phyloP scores from a whole-genome alignment of 768 basidiomycete genomes.

The Naganishia friedmannii region DNA sequence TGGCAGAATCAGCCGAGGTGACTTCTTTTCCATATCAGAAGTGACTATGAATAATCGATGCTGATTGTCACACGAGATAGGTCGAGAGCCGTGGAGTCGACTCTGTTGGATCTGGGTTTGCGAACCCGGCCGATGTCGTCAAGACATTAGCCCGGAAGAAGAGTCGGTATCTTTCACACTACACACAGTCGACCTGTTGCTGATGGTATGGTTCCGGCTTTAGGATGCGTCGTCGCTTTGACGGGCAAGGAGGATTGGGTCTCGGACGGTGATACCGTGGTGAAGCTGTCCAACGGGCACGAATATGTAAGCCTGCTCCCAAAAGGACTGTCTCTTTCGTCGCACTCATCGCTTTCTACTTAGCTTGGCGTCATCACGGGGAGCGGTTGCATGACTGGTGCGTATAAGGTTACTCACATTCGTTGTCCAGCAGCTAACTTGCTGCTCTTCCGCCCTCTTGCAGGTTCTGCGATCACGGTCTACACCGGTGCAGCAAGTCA shows the following conservation, averaged over 20 bases:
- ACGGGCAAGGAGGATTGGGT: slow-evolving; percentile 79
- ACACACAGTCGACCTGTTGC: background rate
- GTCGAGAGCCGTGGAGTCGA: slow-evolving; percentile 80
- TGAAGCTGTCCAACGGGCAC: slow-evolving; percentile 73
- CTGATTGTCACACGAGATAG: slow-evolving; percentile 50
- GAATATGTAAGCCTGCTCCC: slow-evolving; percentile 40
- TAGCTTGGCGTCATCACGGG: slow-evolving; percentile 80
- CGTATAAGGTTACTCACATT: background rate
- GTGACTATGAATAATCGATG: background rate
- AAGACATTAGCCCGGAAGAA: slow-evolving; percentile 67
- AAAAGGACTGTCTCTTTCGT: background rate
- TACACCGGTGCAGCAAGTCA: slow-evolving; percentile 71
- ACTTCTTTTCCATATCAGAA: background rate
- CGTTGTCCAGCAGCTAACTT: background rate
- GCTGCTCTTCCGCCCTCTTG: slow-evolving; percentile 23
- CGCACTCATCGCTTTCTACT: too few species aligned
- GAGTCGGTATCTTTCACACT: slow-evolving; percentile 57
- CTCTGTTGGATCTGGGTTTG: slow-evolving; percentile 72
- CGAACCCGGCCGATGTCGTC: slow-evolving; percentile 70
- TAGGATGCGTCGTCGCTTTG: slow-evolving; percentile 76
- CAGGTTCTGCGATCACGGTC: slow-evolving; percentile 71
- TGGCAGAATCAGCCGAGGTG: slow-evolving; percentile 75
- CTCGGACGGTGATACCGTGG: slow-evolving; percentile 70
- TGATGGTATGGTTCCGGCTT: background rate
- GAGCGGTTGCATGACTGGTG: slow-evolving; percentile 70